Evolutionary conservation across 2,329 filamentous ascomycete species (phyloP).

Genomic region (Clarireedia paspali): DNA sequence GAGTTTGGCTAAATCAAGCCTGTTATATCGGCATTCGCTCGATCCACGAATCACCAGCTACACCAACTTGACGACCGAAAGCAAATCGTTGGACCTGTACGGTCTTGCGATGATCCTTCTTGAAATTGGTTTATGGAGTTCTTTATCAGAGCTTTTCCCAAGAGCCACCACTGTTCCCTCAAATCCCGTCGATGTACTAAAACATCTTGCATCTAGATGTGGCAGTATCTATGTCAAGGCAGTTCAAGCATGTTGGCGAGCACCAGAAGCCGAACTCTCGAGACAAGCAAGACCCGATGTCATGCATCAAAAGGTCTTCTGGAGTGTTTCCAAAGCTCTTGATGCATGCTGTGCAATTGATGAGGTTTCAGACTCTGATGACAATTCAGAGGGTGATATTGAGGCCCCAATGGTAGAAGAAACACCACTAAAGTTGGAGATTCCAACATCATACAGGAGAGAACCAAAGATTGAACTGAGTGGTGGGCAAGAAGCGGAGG

Average conservation of each 20-base stretch:
- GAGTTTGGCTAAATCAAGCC: constrained; percentile 10
- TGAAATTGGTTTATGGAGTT: constrained; percentile 70
- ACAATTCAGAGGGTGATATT: constrained; percentile 41
- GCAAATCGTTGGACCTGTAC: constrained; percentile 60
- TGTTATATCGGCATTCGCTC: constrained; percentile 56
- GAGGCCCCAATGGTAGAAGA: constrained; percentile 33
- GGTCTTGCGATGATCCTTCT: constrained; percentile 65
- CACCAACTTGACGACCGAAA: constrained; percentile 46
- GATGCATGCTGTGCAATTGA: constrained; percentile 57
- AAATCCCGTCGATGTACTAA: constrained; percentile 20
- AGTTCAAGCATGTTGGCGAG: constrained; percentile 62
- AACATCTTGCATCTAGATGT: constrained; percentile 42
- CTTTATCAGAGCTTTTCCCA: constrained; percentile 37
- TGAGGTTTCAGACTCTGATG: constrained; percentile 39
- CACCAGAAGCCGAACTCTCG: constrained; percentile 55
- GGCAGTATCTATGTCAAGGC: constrained; percentile 70
- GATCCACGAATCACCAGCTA: constrained; percentile 45
- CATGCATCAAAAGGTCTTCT: constrained; percentile 48
- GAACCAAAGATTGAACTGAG: constrained; percentile 8
- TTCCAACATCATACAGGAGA: constrained; percentile 13
- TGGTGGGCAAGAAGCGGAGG: constrained; percentile 10
- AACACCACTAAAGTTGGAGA: constrained; percentile 16
- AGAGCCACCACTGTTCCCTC: constrained; percentile 20
- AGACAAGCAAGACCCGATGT: constrained; percentile 41
- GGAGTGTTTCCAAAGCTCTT: constrained; percentile 40